phyloP scores from a whole-genome alignment of 352 stramenopile genomes.

The Pythium apleroticum region DNA sequence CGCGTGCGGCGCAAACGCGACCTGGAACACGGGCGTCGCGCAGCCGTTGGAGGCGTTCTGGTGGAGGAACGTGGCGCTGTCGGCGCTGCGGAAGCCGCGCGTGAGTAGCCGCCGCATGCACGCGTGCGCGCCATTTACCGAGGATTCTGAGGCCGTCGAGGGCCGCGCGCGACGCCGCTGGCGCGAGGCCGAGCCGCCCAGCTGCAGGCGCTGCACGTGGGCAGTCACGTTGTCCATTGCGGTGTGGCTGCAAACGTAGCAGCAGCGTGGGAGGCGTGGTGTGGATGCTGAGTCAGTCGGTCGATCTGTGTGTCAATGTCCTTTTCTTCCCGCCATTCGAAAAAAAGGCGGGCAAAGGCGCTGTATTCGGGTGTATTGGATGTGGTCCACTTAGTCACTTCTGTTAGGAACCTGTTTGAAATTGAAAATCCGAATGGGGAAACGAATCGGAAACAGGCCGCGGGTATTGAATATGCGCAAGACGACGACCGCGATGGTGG shows the following conservation, averaged over 20 bases:
- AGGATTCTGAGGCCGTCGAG: not conserved
- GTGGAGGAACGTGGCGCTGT: conserved; percentile 15
- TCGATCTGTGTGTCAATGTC: not conserved
- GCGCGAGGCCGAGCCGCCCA: not conserved
- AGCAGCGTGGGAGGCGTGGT: not conserved
- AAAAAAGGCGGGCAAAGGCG: conserved; percentile 5
- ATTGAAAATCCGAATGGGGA: not conserved
- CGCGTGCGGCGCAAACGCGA: conserved; percentile 33
- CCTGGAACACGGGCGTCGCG: conserved; percentile 48
- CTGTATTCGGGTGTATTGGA: not conserved
- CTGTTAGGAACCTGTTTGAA: not conserved
- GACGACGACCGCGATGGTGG: not conserved
- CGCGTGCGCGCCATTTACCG: not conserved
- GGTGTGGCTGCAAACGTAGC: not conserved
- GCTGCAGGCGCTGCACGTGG: conserved; percentile 9
- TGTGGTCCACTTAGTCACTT: not conserved
- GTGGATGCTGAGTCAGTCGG: not conserved
- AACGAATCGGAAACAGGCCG: not conserved
- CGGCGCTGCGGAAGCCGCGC: conserved; percentile 36
- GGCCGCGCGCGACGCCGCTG: not conserved
- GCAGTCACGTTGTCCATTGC: conserved; percentile 8
- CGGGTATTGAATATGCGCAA: not conserved
- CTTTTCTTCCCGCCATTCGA: conserved; percentile 4
- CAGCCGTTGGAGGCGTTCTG: conserved; percentile 8
- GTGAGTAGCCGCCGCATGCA: conserved; percentile 33